These are phyloP conservation scores for Pisolithus orientalis DNA, from an alignment of 768 basidiomycete genomes.

Conservation along the genomic window DNA sequence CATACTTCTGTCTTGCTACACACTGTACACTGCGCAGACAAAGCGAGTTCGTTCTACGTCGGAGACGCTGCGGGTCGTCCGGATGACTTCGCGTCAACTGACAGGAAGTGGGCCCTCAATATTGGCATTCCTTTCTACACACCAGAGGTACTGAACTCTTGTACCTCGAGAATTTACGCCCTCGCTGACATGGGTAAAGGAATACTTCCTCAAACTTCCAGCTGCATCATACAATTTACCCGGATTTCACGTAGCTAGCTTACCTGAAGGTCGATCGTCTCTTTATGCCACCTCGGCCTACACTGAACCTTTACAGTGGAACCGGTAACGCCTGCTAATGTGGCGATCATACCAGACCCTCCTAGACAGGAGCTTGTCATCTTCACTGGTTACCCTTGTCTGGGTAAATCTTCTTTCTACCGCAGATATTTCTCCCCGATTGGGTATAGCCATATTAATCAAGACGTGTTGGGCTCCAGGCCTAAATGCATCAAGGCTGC, in stretches of 20 bases:
- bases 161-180: not conserved
- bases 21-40: slow-evolving; percentile 42
- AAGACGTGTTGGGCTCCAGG: slow-evolving; percentile 73
- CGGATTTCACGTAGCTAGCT: slow-evolving; percentile 60
- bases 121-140: slow-evolving; percentile 69
- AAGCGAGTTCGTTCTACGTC: slow-evolving; percentile 63
- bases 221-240: slow-evolving; percentile 42
- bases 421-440: slow-evolving; percentile 55
- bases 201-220: slow-evolving; percentile 64
- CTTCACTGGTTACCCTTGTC: slow-evolving; percentile 55
- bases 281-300: not conserved
- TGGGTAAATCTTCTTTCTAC: slow-evolving; percentile 84
- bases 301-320: slow-evolving; percentile 35
- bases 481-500: slow-evolving; percentile 68
- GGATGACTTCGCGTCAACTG: slow-evolving; percentile 73
- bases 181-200: slow-evolving; percentile 40
- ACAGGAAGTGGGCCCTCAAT: slow-evolving; percentile 83
- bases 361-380: slow-evolving; percentile 43
- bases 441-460: slow-evolving; percentile 81
- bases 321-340: slow-evolving; percentile 10
- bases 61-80: slow-evolving; percentile 87
- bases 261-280: slow-evolving; percentile 25
- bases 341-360: slow-evolving; percentile 9
- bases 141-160: slow-evolving; percentile 56
- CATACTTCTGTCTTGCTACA: not conserved